Base-by-base conservation (phyloP, 306 rosid genomes). In the Gynostemma pentaphyllum region DNA sequence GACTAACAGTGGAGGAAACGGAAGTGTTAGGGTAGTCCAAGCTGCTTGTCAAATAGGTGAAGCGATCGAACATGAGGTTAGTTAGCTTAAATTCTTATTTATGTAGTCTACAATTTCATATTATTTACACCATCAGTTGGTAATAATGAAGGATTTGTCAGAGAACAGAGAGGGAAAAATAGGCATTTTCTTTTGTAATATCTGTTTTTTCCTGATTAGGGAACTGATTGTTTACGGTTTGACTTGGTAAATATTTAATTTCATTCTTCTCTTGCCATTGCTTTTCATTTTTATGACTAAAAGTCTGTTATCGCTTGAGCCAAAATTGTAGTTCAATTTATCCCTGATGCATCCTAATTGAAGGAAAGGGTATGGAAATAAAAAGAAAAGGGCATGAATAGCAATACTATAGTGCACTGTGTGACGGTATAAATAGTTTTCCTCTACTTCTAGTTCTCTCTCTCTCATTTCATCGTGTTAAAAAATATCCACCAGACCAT, bases 31-130 rank as follows among this genome's bases (percentile, higher is more conserved):
- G 64, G 96, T 92, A 5, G 71, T 84, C 39, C 95, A 86, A 56
- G 94, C 90, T n/a, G 95, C 99, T 47, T 24, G 42, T 55, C 87
- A 82, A 36, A 79, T 88, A n/a, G 99, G 99, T 8, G 99, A 92
- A 84, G 90, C 96, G 18, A 46, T 88, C 60, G 96, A 92, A 68
- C 74, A 92, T 0, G 99, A 92, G 99, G 99, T 88, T 46, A 37
- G 72, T 53, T 22, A 10, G 34, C 34, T 67, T 69, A 16, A 12
- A 40, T 42, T 69, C 59, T 72, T 49, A 50, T n/a, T 28, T 46
- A 28, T 46, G 5, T 27, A 44, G 42, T 48, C 37, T 59, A 7
- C 26, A 45, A 13, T 14, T 52, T 53, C 23, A 22, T 7, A 29
- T 36, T 21, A 32, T 45, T 68, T 61, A 45, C 21, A 27, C 27